Evolutionary conservation across 2,329 filamentous ascomycete genomes (phyloP), one percentile per base, ranked within the genome.

Genomic region (Malbranchea zuffiana): DNA sequence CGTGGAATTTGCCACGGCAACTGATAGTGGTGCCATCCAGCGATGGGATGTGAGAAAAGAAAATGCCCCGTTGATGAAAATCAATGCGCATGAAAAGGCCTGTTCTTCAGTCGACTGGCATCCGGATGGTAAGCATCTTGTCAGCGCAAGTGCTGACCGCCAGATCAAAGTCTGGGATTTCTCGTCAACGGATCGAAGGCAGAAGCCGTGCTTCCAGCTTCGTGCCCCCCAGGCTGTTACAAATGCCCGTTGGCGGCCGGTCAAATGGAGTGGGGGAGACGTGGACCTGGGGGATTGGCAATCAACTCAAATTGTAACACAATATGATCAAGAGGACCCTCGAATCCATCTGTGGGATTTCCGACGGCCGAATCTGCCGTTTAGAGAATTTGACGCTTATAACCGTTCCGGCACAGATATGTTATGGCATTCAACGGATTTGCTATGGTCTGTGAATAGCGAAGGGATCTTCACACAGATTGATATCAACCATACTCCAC

Each of bases 81-180:
- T 79, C 39, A 69, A 71, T 21, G 75, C 74, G 28, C 75, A 80
- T 50, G 68, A 74, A 45, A 68, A 67, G 43, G 65, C 65, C 3
- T 79, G 75, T 57, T 75, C 69, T 43, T 66, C 73, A 4, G 68
- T 80, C 23, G 75, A 80, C 51, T 80, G 75, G 74, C 75, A 80
- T 50, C 75, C 75, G 1, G 74, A 79, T 47, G 75, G 75, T 5
- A 77, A 71, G 49, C 73, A 79, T 51, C 59, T 80, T 6, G 66
- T 74, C 37, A 78, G 73, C 46, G 74, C 72, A n/a, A 68, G 75
- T 35, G 64, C 69, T 15, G 75, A 80, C 52, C 72, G 70, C 41
- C 71, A 71, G 19, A 68, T 79, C 44, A 73, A 73, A 51, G 67
- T 79, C 18, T 80, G 75, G 73, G 74, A 79, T 51, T 72, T 78